phyloP scores from a whole-genome alignment of 176 grass and related monocot genomes.

The Stipa capillata region DNA sequence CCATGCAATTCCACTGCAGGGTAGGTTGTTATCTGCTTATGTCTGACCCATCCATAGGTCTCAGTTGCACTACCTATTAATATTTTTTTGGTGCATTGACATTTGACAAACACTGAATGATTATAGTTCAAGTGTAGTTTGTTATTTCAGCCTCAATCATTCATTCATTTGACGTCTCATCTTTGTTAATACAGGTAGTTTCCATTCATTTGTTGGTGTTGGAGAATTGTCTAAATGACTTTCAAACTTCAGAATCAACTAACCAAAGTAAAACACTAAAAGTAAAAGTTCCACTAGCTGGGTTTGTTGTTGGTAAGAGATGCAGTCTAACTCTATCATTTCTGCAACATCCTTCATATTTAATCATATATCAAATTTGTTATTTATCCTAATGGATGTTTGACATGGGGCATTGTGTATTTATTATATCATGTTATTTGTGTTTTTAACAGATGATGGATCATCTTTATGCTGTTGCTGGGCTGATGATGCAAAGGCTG shows the following conservation, averaged over 20 bases:
- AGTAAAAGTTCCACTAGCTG: slow-evolving; percentile 51
- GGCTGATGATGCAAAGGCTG: slow-evolving; percentile 61
- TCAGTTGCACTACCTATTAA: background rate
- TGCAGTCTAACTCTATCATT: background rate
- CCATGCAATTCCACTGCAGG: slow-evolving; percentile 52
- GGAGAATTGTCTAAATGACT: slow-evolving; percentile 32
- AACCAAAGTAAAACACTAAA: slow-evolving; percentile 13
- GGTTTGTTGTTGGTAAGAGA: slow-evolving; percentile 81
- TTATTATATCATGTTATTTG: background rate
- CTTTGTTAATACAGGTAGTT: slow-evolving; percentile 50
- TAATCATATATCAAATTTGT: background rate
- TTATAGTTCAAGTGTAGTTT: background rate
- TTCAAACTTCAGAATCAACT: background rate
- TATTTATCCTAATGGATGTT: background rate
- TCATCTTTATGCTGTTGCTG: slow-evolving; percentile 76
- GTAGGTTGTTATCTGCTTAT: slow-evolving; percentile 40
- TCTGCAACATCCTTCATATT: background rate
- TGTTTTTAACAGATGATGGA: slow-evolving; percentile 74
- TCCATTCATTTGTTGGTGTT: slow-evolving; percentile 49
- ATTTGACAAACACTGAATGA: background rate
- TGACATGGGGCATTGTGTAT: background rate
- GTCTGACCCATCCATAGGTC: slow-evolving; percentile 9
- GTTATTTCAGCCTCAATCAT: background rate
- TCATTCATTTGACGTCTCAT: background rate
- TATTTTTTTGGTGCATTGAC: background rate